Conservation (phyloP, 2,329 filamentous ascomycete genomes). For the Penicillium palitans region DNA sequence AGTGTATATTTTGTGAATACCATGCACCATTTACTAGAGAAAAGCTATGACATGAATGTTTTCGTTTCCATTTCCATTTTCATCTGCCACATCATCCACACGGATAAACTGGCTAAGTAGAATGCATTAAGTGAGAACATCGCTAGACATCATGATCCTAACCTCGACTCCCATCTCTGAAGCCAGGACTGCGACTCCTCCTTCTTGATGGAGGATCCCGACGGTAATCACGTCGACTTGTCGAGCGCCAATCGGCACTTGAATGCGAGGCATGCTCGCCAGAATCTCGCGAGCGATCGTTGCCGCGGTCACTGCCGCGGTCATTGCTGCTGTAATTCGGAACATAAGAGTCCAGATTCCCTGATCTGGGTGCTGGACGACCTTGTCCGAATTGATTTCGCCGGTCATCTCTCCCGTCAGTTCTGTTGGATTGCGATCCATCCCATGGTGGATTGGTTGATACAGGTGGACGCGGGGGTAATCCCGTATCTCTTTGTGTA, state of each 20-base stretch:
- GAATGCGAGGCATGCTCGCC: constrained; percentile 20
- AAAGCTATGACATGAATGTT: constrained; percentile 15
- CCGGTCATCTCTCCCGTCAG: constrained; percentile 31
- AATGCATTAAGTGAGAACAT: background rate
- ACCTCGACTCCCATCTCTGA: constrained; percentile 29
- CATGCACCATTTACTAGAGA: constrained; percentile 8
- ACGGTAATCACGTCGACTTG: constrained; percentile 29
- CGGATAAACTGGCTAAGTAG: constrained; percentile 7
- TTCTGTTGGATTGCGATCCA: constrained; percentile 27
- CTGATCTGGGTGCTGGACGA: constrained; percentile 28
- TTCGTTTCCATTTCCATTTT: constrained; percentile 8
- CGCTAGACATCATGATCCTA: constrained; percentile 8
- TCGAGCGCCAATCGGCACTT: constrained; percentile 28
- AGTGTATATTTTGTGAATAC: constrained; percentile 14
- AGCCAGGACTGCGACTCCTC: constrained; percentile 39
- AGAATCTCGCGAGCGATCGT: constrained; percentile 29
- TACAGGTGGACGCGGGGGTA: constrained; percentile 42
- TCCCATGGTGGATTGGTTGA: constrained; percentile 34
- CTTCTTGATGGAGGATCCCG: constrained; percentile 33
- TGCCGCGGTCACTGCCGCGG: constrained; percentile 8
- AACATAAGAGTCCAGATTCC: constrained; percentile 39
- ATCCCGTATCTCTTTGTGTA: constrained; percentile 34
- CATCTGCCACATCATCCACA: constrained; percentile 1
- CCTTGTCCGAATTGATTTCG: constrained; percentile 33
- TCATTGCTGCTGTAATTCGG: constrained; percentile 33